phyloP scores from a whole-genome alignment of 2,329 filamentous ascomycete species.

The Ophiostoma sp. region DNA sequence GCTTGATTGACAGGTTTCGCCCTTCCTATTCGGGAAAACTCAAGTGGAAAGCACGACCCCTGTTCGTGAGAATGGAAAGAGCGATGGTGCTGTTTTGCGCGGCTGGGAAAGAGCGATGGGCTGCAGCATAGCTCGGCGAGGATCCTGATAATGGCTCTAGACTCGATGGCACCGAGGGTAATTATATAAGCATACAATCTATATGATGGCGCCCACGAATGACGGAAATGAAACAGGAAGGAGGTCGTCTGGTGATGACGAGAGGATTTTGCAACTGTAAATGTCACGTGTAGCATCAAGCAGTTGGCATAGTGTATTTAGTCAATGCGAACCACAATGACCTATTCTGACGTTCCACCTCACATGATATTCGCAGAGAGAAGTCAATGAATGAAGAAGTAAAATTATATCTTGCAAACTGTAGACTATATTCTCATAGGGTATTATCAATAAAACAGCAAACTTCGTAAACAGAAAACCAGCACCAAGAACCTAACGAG shows the following conservation, averaged over 20 bases:
- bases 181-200: too few relatives aligned
- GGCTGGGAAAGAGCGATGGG: background rate
- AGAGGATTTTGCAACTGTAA: background rate
- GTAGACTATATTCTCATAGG: slow-evolving; percentile 10
- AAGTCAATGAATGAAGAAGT: background rate
- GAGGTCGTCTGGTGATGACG: background rate
- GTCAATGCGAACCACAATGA: background rate
- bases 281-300: background rate
- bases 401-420: background rate
- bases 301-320: background rate
- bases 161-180: too few relatives aligned
- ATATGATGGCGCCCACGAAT: too few relatives aligned
- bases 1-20: background rate
- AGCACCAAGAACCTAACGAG: background rate
- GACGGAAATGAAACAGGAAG: background rate
- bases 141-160: too few relatives aligned
- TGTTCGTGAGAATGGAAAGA: background rate
- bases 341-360: too few relatives aligned
- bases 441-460: slow-evolving; percentile 5
- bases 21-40: background rate
- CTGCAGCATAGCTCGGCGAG: background rate
- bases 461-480: background rate
- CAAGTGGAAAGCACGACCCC: background rate
- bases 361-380: too few relatives aligned
- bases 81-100: background rate